Conservation (phyloP, 2,329 filamentous ascomycete genomes). For the Claviceps paspali region DNA sequence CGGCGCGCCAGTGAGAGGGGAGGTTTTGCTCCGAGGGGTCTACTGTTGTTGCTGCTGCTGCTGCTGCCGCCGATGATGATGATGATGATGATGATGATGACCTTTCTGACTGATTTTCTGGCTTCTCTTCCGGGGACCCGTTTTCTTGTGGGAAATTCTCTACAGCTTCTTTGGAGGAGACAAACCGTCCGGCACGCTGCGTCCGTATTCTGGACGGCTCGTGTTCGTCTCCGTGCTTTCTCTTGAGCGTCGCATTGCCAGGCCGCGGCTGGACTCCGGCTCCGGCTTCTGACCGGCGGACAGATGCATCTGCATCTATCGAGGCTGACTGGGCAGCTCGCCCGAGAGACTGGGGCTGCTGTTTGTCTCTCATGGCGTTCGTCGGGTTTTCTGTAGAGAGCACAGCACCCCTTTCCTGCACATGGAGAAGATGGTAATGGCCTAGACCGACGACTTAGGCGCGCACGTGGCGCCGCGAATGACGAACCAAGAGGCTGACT, state of each 20-base stretch:
- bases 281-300: not conserved
- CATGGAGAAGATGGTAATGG: too few species aligned
- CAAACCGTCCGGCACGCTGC: not conserved
- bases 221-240: not conserved
- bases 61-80: too few species aligned
- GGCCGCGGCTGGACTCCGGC: not conserved
- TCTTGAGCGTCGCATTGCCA: not conserved
- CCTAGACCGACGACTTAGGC: too few species aligned
- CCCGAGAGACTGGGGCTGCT: too few species aligned
- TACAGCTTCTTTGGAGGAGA: not conserved
- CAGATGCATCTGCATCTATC: not conserved
- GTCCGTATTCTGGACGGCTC: not conserved
- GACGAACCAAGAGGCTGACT: too few species aligned
- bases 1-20: constrained; percentile 2
- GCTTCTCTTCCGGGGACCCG: not conserved
- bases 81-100: too few species aligned
- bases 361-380: not conserved
- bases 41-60: too few species aligned
- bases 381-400: not conserved
- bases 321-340: not conserved
- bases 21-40: not conserved
- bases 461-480: too few species aligned
- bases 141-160: not conserved
- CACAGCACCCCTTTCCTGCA: too few species aligned
- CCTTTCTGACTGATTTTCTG: too few species aligned